A percentile compares a stretch with the other conserved stretches of the same genome.
These are phyloP conservation scores for Sporothrix globosa DNA, from an alignment of 2,329 filamentous ascomycete genomes.

Conservation along the genomic window DNA sequence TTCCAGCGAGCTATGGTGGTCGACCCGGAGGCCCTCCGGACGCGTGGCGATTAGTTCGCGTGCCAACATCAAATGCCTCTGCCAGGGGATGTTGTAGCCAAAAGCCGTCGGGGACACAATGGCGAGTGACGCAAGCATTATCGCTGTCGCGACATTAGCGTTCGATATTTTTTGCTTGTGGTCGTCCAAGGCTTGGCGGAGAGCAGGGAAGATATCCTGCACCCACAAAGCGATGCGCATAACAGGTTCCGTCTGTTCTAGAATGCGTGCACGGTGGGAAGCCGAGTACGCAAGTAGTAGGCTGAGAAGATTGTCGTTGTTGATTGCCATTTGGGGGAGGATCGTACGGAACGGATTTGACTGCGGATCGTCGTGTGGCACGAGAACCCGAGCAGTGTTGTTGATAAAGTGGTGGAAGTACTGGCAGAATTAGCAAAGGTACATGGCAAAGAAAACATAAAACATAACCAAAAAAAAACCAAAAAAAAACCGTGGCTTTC, in stretches of 20 bases:
- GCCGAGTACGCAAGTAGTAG: conserved; percentile 80
- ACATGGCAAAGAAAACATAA: neutral
- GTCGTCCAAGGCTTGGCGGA: conserved; percentile 68
- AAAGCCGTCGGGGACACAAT: conserved; percentile 83
- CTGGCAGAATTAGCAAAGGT: conserved; percentile 38
- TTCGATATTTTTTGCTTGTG: conserved; percentile 67
- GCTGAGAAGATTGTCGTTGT: conserved; percentile 72
- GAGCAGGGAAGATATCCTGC: conserved; percentile 72
- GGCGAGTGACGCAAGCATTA: conserved; percentile 82
- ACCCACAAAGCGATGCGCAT: conserved; percentile 82
- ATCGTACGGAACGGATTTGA: conserved; percentile 59
- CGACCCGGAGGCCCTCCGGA: conserved; percentile 51
- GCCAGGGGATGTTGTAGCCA: conserved; percentile 79
- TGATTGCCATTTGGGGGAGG: conserved; percentile 64
- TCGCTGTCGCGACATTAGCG: conserved; percentile 75
- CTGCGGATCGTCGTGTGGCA: conserved; percentile 55
- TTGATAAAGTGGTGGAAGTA: conserved; percentile 71
- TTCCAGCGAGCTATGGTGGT: conserved; percentile 52
- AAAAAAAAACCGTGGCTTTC: neutral
- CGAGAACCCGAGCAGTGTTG: conserved; percentile 67
- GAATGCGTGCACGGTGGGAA: conserved; percentile 75
- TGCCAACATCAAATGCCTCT: conserved; percentile 74
- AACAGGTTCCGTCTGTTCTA: conserved; percentile 72
- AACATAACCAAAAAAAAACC: no score
- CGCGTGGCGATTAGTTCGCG: conserved; percentile 73